These are phyloP conservation scores for Claviceps fusiformis DNA, from an alignment of 2,329 filamentous ascomycete species.

Conservation along the genomic window DNA sequence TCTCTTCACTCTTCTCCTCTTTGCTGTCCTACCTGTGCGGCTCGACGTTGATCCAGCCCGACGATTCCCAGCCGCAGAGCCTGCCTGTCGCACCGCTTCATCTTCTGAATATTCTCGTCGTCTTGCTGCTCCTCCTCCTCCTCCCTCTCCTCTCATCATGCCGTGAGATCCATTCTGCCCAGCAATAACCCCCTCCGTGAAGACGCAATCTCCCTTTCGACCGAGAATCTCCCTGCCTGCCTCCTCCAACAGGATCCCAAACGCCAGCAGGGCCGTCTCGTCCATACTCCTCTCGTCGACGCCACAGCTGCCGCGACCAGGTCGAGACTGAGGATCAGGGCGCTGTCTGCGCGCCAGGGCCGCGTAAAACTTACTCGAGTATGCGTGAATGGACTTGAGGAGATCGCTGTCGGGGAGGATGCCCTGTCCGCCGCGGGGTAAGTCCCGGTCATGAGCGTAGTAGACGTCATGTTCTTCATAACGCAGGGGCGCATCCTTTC, in stretches of 20 bases:
- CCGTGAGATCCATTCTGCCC: not conserved
- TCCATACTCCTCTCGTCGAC: constrained; percentile 53
- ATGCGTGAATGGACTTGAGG: constrained; percentile 54
- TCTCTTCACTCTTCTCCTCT: constrained; percentile 18
- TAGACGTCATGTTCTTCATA: constrained; percentile 63
- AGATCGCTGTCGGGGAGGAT: constrained; percentile 55
- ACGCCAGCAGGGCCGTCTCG: constrained; percentile 61
- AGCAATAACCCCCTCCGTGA: constrained; percentile 41
- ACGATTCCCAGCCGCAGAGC: constrained; percentile 12
- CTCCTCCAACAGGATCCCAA: constrained; percentile 66
- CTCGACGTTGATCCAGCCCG: constrained; percentile 9
- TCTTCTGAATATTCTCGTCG: constrained; percentile 3
- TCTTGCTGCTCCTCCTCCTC: not conserved
- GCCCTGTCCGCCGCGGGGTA: constrained; percentile 30
- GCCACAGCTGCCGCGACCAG: constrained; percentile 12
- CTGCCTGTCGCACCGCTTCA: constrained; percentile 7
- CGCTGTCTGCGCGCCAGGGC: constrained; percentile 17
- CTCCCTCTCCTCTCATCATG: not conserved
- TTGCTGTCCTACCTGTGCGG: constrained; percentile 11
- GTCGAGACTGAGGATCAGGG: not conserved
- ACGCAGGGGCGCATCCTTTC: constrained; percentile 48
- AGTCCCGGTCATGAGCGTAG: constrained; percentile 45
- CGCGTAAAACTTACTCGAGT: constrained; percentile 53
- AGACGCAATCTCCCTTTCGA: constrained; percentile 53
- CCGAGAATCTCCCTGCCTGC: constrained; percentile 47